A percentile compares a stretch with the other conserved stretches of the same genome.
Evolutionary conservation across 805 yeast genomes (phyloP).

Genomic region (Grigorovia transvaalensis): DNA sequence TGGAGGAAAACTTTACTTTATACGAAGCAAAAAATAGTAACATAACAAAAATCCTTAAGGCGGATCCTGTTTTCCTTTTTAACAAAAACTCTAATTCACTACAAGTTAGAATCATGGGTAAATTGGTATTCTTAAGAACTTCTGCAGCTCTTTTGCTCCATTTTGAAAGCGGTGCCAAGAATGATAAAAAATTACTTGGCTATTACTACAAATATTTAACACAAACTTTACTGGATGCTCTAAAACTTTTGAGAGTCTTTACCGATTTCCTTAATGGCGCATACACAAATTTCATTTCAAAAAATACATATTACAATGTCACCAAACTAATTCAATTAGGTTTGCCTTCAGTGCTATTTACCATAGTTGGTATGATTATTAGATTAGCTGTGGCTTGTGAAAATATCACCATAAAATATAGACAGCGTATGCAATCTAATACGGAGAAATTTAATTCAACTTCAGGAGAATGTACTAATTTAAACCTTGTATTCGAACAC

Average conservation of each 20-base stretch:
- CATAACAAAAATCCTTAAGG: background rate
- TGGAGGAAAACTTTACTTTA: conserved; percentile 14
- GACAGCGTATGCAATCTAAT: conserved; percentile 4
- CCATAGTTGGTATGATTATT: conserved; percentile 18
- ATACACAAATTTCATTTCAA: conserved; percentile 10
- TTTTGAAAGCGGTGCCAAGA: conserved; percentile 15
- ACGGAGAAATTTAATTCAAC: background rate
- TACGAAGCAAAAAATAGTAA: conserved; percentile 1
- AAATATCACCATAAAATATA: conserved; percentile 11
- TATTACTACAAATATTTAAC: conserved; percentile 17
- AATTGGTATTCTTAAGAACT: conserved; percentile 19
- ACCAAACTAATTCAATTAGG: conserved; percentile 22
- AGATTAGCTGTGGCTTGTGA: conserved; percentile 19
- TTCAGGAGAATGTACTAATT: conserved; percentile 1
- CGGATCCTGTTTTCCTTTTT: background rate
- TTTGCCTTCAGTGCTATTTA: conserved; percentile 19
- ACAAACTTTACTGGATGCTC: conserved; percentile 12
- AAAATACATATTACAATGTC: conserved; percentile 16
- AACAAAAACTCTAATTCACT: conserved; percentile 14
- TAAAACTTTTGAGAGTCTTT: conserved; percentile 13
- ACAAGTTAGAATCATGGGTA: conserved; percentile 19
- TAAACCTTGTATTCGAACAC: conserved; percentile 12
- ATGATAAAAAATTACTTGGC: conserved; percentile 10
- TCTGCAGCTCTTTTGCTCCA: conserved; percentile 22
- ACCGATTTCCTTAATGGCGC: conserved; percentile 18